Conservation (phyloP, 768 basidiomycete genomes). For the Rhizopogon vulgaris region DNA sequence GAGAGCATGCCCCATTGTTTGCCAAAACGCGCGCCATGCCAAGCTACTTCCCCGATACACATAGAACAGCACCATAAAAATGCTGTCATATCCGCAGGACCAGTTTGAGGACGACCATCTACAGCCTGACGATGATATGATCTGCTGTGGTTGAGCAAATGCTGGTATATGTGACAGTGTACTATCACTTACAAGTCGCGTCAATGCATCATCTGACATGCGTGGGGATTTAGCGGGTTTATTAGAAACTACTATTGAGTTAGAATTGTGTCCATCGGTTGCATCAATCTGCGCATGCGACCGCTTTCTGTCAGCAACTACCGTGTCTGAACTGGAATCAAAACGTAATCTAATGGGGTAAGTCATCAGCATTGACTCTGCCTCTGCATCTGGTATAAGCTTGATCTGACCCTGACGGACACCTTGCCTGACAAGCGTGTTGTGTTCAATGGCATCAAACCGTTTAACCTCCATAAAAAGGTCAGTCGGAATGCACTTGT, state of each 20-base stretch:
- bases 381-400: conserved; percentile 3
- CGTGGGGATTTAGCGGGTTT: too few species aligned
- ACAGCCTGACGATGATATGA: not conserved
- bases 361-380: not conserved
- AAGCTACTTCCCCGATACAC: not conserved
- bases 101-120: conserved; percentile 4
- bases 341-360: not conserved
- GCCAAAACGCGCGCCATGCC: too few species aligned
- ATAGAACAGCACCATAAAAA: conserved; percentile 8
- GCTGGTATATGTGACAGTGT: too few species aligned
- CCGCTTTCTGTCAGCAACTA: not conserved
- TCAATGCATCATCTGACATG: too few species aligned
- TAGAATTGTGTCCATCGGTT: not conserved
- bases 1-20: too few species aligned
- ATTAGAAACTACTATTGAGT: not conserved
- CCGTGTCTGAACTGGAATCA: not conserved
- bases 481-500: conserved; percentile 9
- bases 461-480: not conserved
- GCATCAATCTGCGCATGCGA: not conserved
- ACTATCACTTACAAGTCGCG: too few species aligned
- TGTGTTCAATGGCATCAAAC: conserved; percentile 7
- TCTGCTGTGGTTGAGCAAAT: too few species aligned
- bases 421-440: conserved; percentile 1
- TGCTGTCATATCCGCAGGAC: conserved; percentile 8
- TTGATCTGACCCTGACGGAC: not conserved